Evolutionary conservation across 2,329 filamentous ascomycete species (phyloP).

Genomic region (Zasmidium cellare): DNA sequence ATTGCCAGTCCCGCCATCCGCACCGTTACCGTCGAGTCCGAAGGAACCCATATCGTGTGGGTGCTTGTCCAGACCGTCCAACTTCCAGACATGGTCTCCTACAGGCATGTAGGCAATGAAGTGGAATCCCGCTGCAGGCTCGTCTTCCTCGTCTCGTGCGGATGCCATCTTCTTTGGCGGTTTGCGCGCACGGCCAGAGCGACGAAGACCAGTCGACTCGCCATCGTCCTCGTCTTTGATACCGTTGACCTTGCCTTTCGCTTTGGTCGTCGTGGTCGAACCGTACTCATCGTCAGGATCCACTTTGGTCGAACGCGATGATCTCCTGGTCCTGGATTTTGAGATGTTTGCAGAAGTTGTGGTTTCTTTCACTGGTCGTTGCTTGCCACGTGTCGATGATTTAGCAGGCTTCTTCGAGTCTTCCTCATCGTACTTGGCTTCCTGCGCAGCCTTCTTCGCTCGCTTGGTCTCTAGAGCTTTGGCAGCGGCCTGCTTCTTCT

Average conservation of each 20-base stretch:
- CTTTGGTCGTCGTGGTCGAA: not conserved
- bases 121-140: slow-evolving; percentile 70
- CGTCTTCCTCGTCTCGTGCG: slow-evolving; percentile 44
- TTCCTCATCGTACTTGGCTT: slow-evolving; percentile 2
- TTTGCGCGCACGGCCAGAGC: slow-evolving; percentile 27
- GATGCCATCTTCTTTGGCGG: slow-evolving; percentile 26
- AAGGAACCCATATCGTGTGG: slow-evolving; percentile 63
- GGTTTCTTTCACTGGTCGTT: not conserved
- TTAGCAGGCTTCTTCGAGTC: not conserved
- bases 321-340: not conserved
- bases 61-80: slow-evolving; percentile 77
- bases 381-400: not conserved
- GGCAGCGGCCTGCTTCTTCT: slow-evolving; percentile 32
- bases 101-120: slow-evolving; percentile 87
- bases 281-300: slow-evolving; percentile 1
- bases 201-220: slow-evolving; percentile 15
- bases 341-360: not conserved
- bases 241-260: slow-evolving; percentile 4
- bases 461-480: slow-evolving; percentile 31
- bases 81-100: slow-evolving; percentile 75
- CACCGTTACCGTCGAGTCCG: slow-evolving; percentile 34
- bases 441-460: slow-evolving; percentile 28
- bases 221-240: not conserved
- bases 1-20: slow-evolving; percentile 46
- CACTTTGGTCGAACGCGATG: not conserved